Evolutionary conservation across 257 asterid genomes (phyloP), one percentile per base, ranked within the genome.

Genomic region (Forsythia suspensa): DNA sequence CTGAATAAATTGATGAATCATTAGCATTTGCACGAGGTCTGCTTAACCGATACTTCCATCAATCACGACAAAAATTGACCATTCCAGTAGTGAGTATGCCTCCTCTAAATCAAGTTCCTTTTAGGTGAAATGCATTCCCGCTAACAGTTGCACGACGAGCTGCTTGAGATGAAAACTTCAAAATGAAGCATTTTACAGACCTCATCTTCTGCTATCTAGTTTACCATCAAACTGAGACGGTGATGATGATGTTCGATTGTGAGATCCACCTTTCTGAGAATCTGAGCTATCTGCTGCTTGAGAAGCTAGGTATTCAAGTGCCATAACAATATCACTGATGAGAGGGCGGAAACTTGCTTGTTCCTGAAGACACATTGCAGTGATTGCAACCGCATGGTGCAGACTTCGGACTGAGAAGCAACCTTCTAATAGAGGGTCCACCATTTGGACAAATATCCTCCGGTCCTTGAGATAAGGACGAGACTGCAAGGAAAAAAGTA

Each of bases 291-390:
- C 90, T 1, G 88, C 87, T 71, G 88, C 87, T 71, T 87, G 86
- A 76, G 88, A 71, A 73, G 85, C 83, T 6, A 92, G 72, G 85
- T 83, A 92, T 18, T 90, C 95, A 10, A 92, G 92, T 6, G 97
- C 95, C 21, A 71, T 77, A 39, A 84, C 92, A 67, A 90, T 86
- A 38, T 90, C 97, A 10, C 87, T 85, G 57, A 85, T 85, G 42
- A 52, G 59, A 20, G 97, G 97, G 1, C 95, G 92, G 59, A 85
- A 82, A 44, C 73, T 85, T 8, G 92, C 92, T 40, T 90, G 91
- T 63, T 90, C 95, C 39, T 90, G 92, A 59, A 91, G 89, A 70
- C 97, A 91, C 97, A 91, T 90, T 34, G 91, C 85, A 0, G 92
- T 83, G 37, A 92, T 87, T 8, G 92, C 90, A 52, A 89, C 84